Conservation (phyloP, 2,329 filamentous ascomycete species). For the Westerdykella aurantiaca region DNA sequence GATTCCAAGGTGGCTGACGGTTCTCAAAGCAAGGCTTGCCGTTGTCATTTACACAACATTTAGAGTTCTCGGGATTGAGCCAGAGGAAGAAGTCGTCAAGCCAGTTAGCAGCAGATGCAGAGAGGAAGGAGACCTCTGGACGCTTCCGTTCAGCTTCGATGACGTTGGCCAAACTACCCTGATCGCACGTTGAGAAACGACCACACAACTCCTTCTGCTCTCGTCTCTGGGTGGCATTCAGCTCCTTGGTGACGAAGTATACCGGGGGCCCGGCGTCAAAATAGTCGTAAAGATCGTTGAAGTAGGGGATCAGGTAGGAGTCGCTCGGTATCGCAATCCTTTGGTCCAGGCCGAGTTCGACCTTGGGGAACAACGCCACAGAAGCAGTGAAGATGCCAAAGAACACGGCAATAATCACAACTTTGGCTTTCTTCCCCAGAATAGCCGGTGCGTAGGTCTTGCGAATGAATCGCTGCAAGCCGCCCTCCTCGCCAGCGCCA, state of each 20-base stretch:
- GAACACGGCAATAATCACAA: slow-evolving; percentile 71
- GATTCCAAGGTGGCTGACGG: slow-evolving; percentile 78
- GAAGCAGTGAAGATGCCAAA: slow-evolving; percentile 81
- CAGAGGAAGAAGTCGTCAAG: slow-evolving; percentile 94
- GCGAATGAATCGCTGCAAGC: slow-evolving; percentile 80
- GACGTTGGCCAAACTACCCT: slow-evolving; percentile 78
- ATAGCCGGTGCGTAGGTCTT: slow-evolving; percentile 80
- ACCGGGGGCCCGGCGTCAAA: slow-evolving; percentile 88
- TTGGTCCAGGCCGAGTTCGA: slow-evolving; percentile 87
- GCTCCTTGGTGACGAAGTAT: slow-evolving; percentile 82
- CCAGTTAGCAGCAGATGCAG: slow-evolving; percentile 87
- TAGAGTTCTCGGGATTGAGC: slow-evolving; percentile 72
- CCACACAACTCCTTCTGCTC: slow-evolving; percentile 86
- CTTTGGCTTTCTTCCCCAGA: slow-evolving; percentile 74
- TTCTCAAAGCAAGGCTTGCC: slow-evolving; percentile 71
- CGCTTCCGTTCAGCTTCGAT: slow-evolving; percentile 93
- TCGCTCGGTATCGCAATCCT: slow-evolving; percentile 88
- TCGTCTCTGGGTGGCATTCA: slow-evolving; percentile 69
- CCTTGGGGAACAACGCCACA: slow-evolving; percentile 74
- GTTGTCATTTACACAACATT: slow-evolving; percentile 61
- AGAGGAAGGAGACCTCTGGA: slow-evolving; percentile 78
- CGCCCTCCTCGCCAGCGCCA: slow-evolving; percentile 75
- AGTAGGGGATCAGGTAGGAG: slow-evolving; percentile 93
- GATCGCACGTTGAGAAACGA: slow-evolving; percentile 81
- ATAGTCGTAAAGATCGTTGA: slow-evolving; percentile 92